Evolutionary conservation across 106 monocot species (phyloP).

Genomic region (Acorus gramineus): DNA sequence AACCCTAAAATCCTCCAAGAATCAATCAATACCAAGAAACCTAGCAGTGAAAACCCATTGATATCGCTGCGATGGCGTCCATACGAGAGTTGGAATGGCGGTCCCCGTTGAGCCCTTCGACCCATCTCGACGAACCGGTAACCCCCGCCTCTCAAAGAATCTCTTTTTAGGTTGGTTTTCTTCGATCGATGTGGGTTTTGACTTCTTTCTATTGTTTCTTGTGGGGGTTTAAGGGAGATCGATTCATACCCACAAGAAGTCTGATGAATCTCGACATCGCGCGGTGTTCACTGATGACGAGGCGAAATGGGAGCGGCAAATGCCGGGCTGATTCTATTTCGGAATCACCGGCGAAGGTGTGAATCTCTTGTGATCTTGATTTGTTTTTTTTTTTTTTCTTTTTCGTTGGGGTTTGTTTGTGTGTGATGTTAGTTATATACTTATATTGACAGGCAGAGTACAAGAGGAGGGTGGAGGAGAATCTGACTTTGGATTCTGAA

Average conservation of each 20-base stretch:
- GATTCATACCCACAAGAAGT: slow-evolving; percentile 50
- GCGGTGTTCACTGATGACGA: slow-evolving; percentile 8
- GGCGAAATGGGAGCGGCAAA: slow-evolving; percentile 4
- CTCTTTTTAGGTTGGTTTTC: no score
- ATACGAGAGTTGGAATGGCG: no score
- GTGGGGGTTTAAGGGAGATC: slow-evolving; percentile 20
- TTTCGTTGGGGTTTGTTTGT: not conserved
- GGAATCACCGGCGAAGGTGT: slow-evolving; percentile 14
- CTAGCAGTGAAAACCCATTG: no score
- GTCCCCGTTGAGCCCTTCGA: no score
- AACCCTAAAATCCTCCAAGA: no score
- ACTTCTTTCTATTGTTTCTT: not conserved
- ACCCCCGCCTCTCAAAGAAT: no score
- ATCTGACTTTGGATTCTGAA: slow-evolving; percentile 21
- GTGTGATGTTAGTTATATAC: not conserved
- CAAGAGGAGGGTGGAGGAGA: slow-evolving; percentile 35
- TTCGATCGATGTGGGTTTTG: no score
- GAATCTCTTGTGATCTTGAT: not conserved
- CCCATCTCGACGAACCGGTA: no score
- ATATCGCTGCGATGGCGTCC: no score
- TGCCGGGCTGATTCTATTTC: not conserved
- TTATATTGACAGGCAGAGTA: slow-evolving; percentile 24
- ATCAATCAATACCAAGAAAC: no score
- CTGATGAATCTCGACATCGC: slow-evolving; percentile 36
- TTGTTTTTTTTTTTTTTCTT: not conserved